Conservation (phyloP, 2,329 filamentous ascomycete genomes). For the Lasiodiplodia citricola region DNA sequence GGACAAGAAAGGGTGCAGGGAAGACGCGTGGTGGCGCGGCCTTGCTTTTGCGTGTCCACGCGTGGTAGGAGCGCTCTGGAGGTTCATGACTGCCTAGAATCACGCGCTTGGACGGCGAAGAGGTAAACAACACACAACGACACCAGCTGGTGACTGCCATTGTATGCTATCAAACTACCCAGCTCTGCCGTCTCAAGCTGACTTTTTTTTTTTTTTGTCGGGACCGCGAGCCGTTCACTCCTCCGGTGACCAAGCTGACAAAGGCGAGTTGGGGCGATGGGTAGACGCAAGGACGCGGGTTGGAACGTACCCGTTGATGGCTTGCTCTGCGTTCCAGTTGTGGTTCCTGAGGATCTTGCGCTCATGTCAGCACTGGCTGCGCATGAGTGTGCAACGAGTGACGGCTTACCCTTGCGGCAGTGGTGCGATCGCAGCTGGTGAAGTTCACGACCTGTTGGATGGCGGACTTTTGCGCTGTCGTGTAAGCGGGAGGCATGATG, state of each 20-base stretch:
- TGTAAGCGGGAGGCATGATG: constrained; percentile 55
- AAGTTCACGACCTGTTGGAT: constrained; percentile 52
- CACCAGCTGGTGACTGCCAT: not conserved
- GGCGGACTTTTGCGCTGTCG: constrained; percentile 51
- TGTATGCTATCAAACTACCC: constrained; percentile 3
- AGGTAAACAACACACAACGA: constrained; percentile 9
- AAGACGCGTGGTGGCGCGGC: constrained; percentile 15
- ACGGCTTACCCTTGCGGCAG: constrained; percentile 44
- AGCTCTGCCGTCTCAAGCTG: constrained; percentile 10
- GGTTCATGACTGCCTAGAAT: constrained; percentile 17
- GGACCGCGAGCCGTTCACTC: not conserved
- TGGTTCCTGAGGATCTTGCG: constrained; percentile 50
- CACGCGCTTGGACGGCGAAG: not conserved
- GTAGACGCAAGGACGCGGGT: constrained; percentile 5
- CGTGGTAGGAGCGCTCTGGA: constrained; percentile 17
- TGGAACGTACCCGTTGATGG: constrained; percentile 54
- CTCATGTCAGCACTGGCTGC: constrained; percentile 19
- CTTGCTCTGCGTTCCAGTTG: constrained; percentile 51
- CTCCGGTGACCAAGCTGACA: not conserved
- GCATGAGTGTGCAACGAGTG: not conserved
- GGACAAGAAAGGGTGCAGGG: constrained; percentile 16
- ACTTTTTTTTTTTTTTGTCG: not conserved
- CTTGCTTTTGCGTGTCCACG: constrained; percentile 21
- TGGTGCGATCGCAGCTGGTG: constrained; percentile 51
- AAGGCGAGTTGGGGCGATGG: not conserved